phyloP scores from a whole-genome alignment of 345 rosid species.

The Citrus sinensis region DNA sequence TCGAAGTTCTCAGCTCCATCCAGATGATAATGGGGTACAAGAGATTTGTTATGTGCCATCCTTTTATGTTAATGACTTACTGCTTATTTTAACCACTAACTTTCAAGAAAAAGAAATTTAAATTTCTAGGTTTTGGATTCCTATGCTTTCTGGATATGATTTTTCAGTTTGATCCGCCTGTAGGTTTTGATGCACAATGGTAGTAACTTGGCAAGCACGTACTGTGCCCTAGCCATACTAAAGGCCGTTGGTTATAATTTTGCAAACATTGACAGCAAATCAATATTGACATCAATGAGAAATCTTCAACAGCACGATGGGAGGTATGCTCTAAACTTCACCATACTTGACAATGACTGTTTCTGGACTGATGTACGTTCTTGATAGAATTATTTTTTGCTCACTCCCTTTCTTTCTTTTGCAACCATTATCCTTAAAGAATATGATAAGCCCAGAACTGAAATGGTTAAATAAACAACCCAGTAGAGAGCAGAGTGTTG shows the following conservation, averaged over 20 bases:
- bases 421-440: background rate
- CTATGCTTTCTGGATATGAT: background rate
- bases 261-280: slow-evolving; percentile 43
- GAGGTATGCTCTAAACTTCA: slow-evolving; percentile 40
- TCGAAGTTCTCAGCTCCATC: slow-evolving; percentile 62
- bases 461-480: no score
- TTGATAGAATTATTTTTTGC: background rate
- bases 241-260: slow-evolving; percentile 60
- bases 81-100: background rate
- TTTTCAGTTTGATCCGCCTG: slow-evolving; percentile 20
- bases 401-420: background rate
- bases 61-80: background rate
- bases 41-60: background rate
- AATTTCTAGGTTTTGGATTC: slow-evolving; percentile 1
- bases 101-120: background rate
- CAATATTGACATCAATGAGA: slow-evolving; percentile 60
- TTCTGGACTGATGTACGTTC: background rate
- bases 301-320: slow-evolving; percentile 88
- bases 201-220: slow-evolving; percentile 84
- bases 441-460: no score
- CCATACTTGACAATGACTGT: background rate
- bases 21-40: slow-evolving; percentile 50
- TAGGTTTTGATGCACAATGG: slow-evolving; percentile 51
- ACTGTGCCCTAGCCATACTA: slow-evolving; percentile 75
- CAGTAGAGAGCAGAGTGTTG: no score